Conservation (phyloP, 2,329 filamentous ascomycete species). For the Pyricularia pennisetigena region DNA sequence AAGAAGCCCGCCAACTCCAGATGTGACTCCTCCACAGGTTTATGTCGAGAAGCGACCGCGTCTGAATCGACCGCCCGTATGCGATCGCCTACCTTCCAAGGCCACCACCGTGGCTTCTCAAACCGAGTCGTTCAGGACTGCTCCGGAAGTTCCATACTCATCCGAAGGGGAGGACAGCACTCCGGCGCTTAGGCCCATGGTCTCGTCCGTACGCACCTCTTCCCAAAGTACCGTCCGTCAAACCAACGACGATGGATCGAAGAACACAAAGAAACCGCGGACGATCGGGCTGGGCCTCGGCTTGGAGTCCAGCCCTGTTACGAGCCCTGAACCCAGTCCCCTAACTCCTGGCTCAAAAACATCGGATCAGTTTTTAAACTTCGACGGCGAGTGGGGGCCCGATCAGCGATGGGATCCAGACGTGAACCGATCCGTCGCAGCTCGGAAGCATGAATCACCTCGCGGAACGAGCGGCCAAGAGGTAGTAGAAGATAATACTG, state of each 20-base stretch:
- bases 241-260: constrained; percentile 16
- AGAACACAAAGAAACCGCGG: constrained; percentile 19
- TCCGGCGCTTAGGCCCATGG: constrained; percentile 28
- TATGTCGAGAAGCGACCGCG: constrained; percentile 28
- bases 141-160: constrained; percentile 52
- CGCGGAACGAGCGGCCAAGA: constrained; percentile 15
- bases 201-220: constrained; percentile 25
- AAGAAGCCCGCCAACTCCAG: constrained; percentile 62
- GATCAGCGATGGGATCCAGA: constrained; percentile 47
- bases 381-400: constrained; percentile 50
- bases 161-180: constrained; percentile 50
- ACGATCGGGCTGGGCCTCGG: constrained; percentile 32
- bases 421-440: constrained; percentile 41
- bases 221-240: constrained; percentile 35
- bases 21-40: constrained; percentile 59
- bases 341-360: constrained; percentile 23
- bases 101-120: constrained; percentile 45
- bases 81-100: constrained; percentile 40
- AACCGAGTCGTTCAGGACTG: constrained; percentile 63
- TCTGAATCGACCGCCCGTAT: constrained; percentile 31
- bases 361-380: constrained; percentile 40
- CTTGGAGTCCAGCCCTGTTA: constrained; percentile 28
- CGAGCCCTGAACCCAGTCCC: constrained; percentile 25
- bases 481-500: constrained; percentile 35
- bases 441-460: constrained; percentile 29